A percentile compares a stretch with the other conserved stretches of the same genome.
phyloP scores from a whole-genome alignment of 1,284 basidiomycete species.

The Leccinum fallax region DNA sequence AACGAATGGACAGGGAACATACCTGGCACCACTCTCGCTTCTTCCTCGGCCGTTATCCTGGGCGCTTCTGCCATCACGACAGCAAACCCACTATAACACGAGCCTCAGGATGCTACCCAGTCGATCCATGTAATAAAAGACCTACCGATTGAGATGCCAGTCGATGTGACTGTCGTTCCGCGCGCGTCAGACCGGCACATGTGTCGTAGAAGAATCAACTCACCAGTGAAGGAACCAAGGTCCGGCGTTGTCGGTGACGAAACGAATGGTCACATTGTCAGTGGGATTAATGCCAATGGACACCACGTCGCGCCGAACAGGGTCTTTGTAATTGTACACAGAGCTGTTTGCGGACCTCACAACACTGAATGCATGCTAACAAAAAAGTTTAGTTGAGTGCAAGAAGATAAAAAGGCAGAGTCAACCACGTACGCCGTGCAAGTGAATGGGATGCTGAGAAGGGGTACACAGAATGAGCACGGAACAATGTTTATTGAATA shows the following conservation, averaged over 20 bases:
- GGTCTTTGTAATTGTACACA: slow-evolving; percentile 27
- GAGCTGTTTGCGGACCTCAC: slow-evolving; percentile 25
- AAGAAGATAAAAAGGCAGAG: background rate
- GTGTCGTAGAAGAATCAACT: slow-evolving; percentile 9
- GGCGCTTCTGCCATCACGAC: slow-evolving; percentile 35
- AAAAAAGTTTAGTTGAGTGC: background rate
- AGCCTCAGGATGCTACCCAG: background rate
- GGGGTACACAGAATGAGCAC: slow-evolving; percentile 5
- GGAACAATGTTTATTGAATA: background rate
- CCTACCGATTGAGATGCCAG: slow-evolving; percentile 41
- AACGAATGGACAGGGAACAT: background rate
- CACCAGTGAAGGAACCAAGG: slow-evolving; percentile 53
- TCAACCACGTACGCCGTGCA: slow-evolving; percentile 36
- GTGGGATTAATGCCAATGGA: slow-evolving; percentile 17
- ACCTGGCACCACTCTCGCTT: slow-evolving; percentile 23
- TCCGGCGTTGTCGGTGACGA: slow-evolving; percentile 48
- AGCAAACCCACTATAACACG: slow-evolving; percentile 34
- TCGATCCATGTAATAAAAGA: background rate
- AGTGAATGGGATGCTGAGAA: slow-evolving; percentile 37
- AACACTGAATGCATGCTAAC: slow-evolving; percentile 31
- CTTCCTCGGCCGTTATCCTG: background rate
- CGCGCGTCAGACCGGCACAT: background rate
- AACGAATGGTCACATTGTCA: slow-evolving; percentile 48
- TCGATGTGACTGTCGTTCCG: slow-evolving; percentile 39
- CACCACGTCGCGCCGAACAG: slow-evolving; percentile 32